Evolutionary conservation across 1,284 basidiomycete genomes (phyloP).

Genomic region (Ganoderma multipileum): DNA sequence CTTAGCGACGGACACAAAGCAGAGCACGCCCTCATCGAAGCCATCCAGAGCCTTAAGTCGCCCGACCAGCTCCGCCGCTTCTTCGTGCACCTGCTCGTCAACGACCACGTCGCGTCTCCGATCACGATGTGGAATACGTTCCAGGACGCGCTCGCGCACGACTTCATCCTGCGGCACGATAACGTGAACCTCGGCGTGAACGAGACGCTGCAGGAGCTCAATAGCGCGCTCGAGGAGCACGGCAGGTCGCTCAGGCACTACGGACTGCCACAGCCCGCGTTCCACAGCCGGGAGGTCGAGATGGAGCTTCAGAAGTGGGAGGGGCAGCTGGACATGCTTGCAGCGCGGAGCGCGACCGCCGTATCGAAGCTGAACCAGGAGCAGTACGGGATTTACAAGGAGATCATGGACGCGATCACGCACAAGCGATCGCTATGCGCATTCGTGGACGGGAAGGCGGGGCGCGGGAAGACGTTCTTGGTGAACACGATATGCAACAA

Average conservation of each 20-base stretch:
- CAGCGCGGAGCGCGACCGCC: slow-evolving; percentile 32
- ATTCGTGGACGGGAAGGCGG: slow-evolving; percentile 49
- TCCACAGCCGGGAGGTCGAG: slow-evolving; percentile 37
- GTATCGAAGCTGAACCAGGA: slow-evolving; percentile 38
- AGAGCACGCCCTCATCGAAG: slow-evolving; percentile 42
- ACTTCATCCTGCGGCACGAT: slow-evolving; percentile 35
- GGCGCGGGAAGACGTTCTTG: slow-evolving; percentile 48
- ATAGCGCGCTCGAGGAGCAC: slow-evolving; percentile 34
- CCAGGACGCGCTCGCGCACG: slow-evolving; percentile 33
- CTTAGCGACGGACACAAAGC: slow-evolving; percentile 34
- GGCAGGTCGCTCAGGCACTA: slow-evolving; percentile 34
- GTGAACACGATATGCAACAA: slow-evolving; percentile 43
- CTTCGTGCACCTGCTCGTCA: slow-evolving; percentile 43
- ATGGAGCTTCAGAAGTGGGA: slow-evolving; percentile 40
- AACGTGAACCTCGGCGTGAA: slow-evolving; percentile 35
- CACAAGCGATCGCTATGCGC: slow-evolving; percentile 30
- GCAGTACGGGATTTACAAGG: slow-evolving; percentile 39
- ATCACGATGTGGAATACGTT: slow-evolving; percentile 45
- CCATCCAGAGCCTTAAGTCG: slow-evolving; percentile 38
- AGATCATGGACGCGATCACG: slow-evolving; percentile 36
- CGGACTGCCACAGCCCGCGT: slow-evolving; percentile 40
- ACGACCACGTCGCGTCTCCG: slow-evolving; percentile 39
- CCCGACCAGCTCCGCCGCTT: slow-evolving; percentile 43
- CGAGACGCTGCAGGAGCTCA: slow-evolving; percentile 35
- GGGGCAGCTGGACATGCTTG: slow-evolving; percentile 23